These are phyloP conservation scores for Cladosporium cucumerinum DNA, from an alignment of 2,329 filamentous ascomycete genomes.

Conservation along the genomic window DNA sequence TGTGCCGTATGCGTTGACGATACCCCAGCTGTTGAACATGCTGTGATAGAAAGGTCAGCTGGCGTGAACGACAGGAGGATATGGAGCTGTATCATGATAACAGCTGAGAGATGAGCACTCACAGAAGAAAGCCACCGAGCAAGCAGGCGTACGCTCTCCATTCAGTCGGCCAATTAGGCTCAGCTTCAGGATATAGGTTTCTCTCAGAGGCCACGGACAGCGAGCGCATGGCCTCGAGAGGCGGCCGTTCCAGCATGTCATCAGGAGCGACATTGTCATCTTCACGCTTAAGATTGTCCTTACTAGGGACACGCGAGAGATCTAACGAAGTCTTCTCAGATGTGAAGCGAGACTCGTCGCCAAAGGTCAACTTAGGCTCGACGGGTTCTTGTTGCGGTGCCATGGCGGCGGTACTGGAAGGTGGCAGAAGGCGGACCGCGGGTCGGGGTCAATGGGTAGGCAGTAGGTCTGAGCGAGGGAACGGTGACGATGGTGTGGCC, in stretches of 20 bases:
- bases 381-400: conserved; percentile 5
- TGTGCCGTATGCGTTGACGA: conserved; percentile 51
- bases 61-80: not conserved
- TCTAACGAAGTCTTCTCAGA: conserved; percentile 14
- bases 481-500: not conserved
- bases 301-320: conserved; percentile 7
- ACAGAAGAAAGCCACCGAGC: conserved; percentile 48
- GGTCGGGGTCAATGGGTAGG: conserved; percentile 5
- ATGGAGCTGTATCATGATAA: not conserved
- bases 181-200: conserved; percentile 16
- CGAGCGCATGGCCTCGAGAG: conserved; percentile 15
- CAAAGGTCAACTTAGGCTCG: conserved; percentile 10
- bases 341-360: conserved; percentile 4
- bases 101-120: not conserved
- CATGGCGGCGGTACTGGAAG: conserved; percentile 9
- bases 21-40: conserved; percentile 45
- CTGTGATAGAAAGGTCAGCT: conserved; percentile 8
- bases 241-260: conserved; percentile 1
- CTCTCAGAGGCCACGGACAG: conserved; percentile 12
- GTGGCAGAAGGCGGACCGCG: conserved; percentile 5
- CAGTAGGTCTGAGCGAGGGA: conserved; percentile 10
- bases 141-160: conserved; percentile 46
- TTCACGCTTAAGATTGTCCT: conserved; percentile 4
- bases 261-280: conserved; percentile 3
- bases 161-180: conserved; percentile 44